Evolutionary conservation across 495 filamentous ascomycete genomes (phyloP), one percentile per base, ranked within the genome.

Genomic region (Penicillium goetzii): DNA sequence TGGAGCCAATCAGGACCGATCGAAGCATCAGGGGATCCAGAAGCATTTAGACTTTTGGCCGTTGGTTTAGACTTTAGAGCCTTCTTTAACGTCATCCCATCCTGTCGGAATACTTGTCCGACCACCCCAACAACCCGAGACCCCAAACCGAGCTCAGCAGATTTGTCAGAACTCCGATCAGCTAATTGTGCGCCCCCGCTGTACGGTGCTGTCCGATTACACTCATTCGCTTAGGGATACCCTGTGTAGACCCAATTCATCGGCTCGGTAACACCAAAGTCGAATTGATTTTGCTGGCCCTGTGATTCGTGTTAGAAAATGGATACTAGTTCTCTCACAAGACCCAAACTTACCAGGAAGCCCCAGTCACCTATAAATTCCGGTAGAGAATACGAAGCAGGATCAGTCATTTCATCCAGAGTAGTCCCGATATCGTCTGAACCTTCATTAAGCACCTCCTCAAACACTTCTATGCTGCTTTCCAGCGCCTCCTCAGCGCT

Each of bases 401-500:
- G 43, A 11, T 68, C 56, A 34, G 59, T 43, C 6, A 63, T 25
- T 10, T 33, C 49, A 23, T 55, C 49, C 28, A 61, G 9, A 14
- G 8, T 43, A n/a, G 34, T 28, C 3, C 14, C 15, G 2, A 55
- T 50, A n/a, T 60, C 64, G 4, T 51, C 56, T 33, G 68, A 64
- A 9, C 57, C 57, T 30, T 60, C 40, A 3, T 57, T 70, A 21
- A 63, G 63, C 47, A 56, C 69, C 2, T 59, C 54, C 43, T 77
- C 68, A 10, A 81, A 59, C 1, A 80, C 74, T n/a, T 60, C 56
- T 33, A 78, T 53, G 53, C 70, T 79, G 41, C 8, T 69, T 21
- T 71, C 72, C 53, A 49, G 63, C 15, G 63, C 76, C 19, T 79
- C 71, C 53, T 82, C 80, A 2, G 72, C 80, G 15, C 80, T 72